phyloP scores from a whole-genome alignment of 345 rosid species.

The Physaria fendleri region DNA sequence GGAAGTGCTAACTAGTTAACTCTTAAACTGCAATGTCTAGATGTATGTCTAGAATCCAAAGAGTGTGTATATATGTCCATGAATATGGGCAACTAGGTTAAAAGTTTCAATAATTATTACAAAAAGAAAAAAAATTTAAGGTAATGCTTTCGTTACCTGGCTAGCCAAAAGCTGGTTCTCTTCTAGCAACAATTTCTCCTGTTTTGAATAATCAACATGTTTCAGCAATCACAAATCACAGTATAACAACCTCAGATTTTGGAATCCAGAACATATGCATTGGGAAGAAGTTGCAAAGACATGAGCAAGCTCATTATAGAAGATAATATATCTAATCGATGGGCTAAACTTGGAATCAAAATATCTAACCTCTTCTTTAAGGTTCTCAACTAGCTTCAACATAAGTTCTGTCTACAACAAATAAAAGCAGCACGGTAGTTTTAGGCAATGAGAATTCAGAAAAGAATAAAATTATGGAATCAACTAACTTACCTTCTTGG shows the following conservation, averaged over 20 bases:
- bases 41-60: neutral
- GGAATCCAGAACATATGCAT: neutral
- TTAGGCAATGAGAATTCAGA: neutral
- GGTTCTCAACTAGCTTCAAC: constrained; percentile 24
- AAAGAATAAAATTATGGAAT: neutral
- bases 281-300: neutral
- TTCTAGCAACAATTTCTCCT: constrained; percentile 24
- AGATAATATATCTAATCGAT: neutral
- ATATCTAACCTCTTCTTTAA: constrained; percentile 28
- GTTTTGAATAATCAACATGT: neutral
- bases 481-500: constrained; percentile 23
- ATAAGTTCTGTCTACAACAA: constrained; percentile 27
- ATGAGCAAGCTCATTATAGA: neutral
- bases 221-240: constrained; percentile 8
- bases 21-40: neutral
- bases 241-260: neutral
- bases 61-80: neutral
- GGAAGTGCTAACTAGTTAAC: neutral
- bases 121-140: too few species aligned
- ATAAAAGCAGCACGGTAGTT: neutral
- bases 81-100: neutral
- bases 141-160: constrained; percentile 20
- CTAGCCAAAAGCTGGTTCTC: constrained; percentile 22
- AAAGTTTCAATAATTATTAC: too few species aligned
- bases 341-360: neutral